phyloP scores from a whole-genome alignment of 164 flowering plant genomes.

The Nymphaea thermarum region DNA sequence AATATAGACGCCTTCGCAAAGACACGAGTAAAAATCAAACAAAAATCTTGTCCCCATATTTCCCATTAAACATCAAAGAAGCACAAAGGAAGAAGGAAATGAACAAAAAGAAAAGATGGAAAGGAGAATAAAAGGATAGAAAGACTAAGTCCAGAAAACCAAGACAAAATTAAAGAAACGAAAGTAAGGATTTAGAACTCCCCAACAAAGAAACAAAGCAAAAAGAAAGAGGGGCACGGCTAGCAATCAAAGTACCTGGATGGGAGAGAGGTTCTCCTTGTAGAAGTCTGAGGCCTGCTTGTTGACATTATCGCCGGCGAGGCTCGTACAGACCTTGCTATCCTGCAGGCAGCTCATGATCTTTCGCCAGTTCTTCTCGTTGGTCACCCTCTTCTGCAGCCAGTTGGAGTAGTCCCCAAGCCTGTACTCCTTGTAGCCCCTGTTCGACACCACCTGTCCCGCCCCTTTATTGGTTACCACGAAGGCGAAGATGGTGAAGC shows the following conservation, averaged over 20 bases:
- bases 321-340: constrained; percentile 30
- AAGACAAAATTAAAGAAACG: no score
- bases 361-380: constrained; percentile 34
- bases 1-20: no score
- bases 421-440: constrained; percentile 54
- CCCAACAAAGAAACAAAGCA: no score
- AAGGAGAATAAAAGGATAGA: no score
- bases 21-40: no score
- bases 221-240: no score
- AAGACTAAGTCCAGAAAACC: no score
- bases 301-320: constrained; percentile 2
- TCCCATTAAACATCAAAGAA: no score
- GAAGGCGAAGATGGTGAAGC: constrained; percentile 59
- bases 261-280: constrained; percentile 23
- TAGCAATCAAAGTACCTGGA: constrained; percentile 31
- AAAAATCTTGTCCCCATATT: no score
- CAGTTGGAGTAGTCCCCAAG: constrained; percentile 61
- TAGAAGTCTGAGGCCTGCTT: constrained; percentile 19
- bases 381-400: constrained; percentile 48
- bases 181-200: no score
- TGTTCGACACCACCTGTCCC: constrained; percentile 29
- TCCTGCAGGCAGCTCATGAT: constrained; percentile 52
- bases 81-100: no score
- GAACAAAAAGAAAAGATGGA: no score
- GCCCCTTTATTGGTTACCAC: constrained; percentile 67